Base-by-base conservation (phyloP, 148 eudicot species). In the Dysphania ambrosioides region DNA sequence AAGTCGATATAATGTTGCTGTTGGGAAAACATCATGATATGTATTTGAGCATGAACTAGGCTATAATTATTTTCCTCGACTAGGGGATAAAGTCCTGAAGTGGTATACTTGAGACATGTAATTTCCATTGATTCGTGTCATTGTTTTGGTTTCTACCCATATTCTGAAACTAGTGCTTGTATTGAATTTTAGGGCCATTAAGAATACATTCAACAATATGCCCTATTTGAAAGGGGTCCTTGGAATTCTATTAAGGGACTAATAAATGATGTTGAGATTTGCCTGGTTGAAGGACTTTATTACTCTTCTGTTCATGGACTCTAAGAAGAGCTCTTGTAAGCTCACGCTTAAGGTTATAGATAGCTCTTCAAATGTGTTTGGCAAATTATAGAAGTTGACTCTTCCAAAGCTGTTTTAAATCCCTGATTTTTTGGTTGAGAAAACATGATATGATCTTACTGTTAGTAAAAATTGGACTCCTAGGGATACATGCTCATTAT, bases 251-350 rank as follows among this genome's bases (percentile, higher is more conserved):
- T 80, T 77, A 80, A 79, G 77, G 86, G 79, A 36, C 76, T 75
- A 57, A 73, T 92, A 31, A 83, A 85, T 64, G 92, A 88, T 36
- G 96, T 87, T 34, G 98, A 92, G 77, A 66, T 79, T 70, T 95
- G 98, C 79, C 69, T 72, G 49, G 84, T 95, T 70, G 87, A 87
- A 75, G 78, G 72, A 51, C 86, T 95, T 27, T 78, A 82, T 71
- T 95, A 95, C 70, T 81, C 86, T 32, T 41, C 79, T 13, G 73
- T 75, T 67, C 82, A 86, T 30, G 97, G 97, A n/a, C 32, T 95
- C 98, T 38, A 97, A 97, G 55, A 97, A 91, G 55, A 87, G 92
- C 86, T 90, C 93, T 83, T 95, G 98, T 82, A 88, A 84, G 73
- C 79, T 95, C 70, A 75, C 82, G 7, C 93, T 95, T 9, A 82